Base-by-base conservation (phyloP, 1,284 basidiomycete genomes). In the Puccinia triticina region DNA sequence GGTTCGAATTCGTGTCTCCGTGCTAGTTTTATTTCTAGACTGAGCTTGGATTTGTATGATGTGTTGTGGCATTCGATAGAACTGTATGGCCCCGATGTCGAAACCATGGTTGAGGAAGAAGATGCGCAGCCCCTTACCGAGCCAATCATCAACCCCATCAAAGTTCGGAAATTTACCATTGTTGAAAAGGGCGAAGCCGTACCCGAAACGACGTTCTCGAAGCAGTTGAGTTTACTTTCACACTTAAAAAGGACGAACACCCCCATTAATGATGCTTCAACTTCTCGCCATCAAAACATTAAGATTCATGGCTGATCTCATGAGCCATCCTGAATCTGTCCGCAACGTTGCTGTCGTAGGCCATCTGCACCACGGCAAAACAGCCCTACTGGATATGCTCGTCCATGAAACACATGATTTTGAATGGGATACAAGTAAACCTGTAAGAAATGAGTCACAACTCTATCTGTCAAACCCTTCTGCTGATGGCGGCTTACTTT, bases 301-400 rank as follows among this genome's bases (percentile, higher is more conserved):
- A 86, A 96, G 94, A 69, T 99, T 96, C 88, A 88, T 99, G 87
- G 89, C 98, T 85, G 94, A 93, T 86, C 91, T 98, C 90, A 94
- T 95, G 87, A 90, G 91, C 34, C 94, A 96, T 87, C 96, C 95
- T 37, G 94, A 96, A 82, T 96, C 96, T 92, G 91, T 98, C 85
- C 92, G 97, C 76, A 98, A 98, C 87, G 93, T 98, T 69, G 94
- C 94, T 83, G 91, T 98, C 37, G 94, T 94, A 4, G 97, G 97
- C 2, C 96, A 98, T 87, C 88, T 99, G 67, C 96, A 99, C 87
- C 97, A 99, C 86, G 97, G 97, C 86, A 99, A 99, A 89, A 98
- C 97, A 0, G 92, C 94, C 0, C 88, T 99, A 59, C 89, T 99
- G 90, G 97, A 99, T 87, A 97, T 97, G 93, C 91, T 99, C 83